A percentile compares a stretch with the other conserved stretches of the same genome.
Evolutionary conservation across 2,329 filamentous ascomycete species (phyloP).

Genomic region (Fusarium staphyleae): DNA sequence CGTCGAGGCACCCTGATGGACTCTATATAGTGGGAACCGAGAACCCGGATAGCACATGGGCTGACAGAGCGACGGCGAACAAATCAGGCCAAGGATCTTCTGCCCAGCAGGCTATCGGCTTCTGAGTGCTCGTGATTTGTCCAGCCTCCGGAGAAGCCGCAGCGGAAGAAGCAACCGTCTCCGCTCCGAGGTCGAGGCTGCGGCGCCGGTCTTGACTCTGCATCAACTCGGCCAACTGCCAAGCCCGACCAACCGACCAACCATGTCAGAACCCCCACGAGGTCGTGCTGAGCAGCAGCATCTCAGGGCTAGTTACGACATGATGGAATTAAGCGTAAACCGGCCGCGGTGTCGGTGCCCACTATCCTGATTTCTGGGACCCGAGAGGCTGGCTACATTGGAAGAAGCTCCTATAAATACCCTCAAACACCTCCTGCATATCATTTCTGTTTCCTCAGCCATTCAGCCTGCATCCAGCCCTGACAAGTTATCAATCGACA

Average conservation of each 20-base stretch:
- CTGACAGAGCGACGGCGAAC: slow-evolving; percentile 6
- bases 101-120: neutral
- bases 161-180: neutral
- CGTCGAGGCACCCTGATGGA: slow-evolving; percentile 37
- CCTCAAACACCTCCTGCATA: slow-evolving; percentile 11
- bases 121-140: slow-evolving; percentile 8
- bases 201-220: neutral
- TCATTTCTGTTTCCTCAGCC: slow-evolving; percentile 21
- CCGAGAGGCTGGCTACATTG: neutral
- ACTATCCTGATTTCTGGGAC: neutral
- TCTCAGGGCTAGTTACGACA: neutral
- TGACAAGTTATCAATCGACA: slow-evolving; percentile 5
- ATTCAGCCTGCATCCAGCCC: slow-evolving; percentile 22
- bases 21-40: slow-evolving; percentile 25
- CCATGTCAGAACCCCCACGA: slow-evolving; percentile 18
- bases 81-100: neutral
- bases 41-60: slow-evolving; percentile 38
- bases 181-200: neutral
- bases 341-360: neutral
- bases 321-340: neutral
- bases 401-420: slow-evolving; percentile 32
- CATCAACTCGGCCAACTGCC: neutral
- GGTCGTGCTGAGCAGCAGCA: neutral
- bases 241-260: neutral
- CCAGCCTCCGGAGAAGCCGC: slow-evolving; percentile 1